Evolutionary conservation across 208 protist genomes (phyloP).

Genomic region (Wallacemonas sp.): DNA sequence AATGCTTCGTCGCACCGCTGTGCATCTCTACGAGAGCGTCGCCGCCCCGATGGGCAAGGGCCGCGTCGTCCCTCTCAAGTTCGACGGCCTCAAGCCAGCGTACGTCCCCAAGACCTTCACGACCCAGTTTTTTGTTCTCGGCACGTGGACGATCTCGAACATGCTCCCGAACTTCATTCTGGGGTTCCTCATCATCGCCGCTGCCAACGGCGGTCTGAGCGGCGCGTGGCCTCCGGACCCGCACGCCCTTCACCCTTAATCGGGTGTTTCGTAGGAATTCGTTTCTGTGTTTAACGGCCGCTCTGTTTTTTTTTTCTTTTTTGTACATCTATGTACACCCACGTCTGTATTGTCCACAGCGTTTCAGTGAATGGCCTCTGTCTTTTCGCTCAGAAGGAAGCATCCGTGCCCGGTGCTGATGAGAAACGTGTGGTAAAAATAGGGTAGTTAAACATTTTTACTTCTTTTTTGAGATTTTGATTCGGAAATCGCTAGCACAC

Average conservation of each 20-base stretch:
- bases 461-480: slow-evolving; percentile 20
- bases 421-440: slow-evolving; percentile 18
- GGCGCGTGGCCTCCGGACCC: slow-evolving; percentile 84
- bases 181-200: slow-evolving; percentile 71
- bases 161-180: slow-evolving; percentile 81
- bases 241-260: slow-evolving; percentile 79
- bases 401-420: not conserved
- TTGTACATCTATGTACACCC: not conserved
- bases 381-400: slow-evolving; percentile 11
- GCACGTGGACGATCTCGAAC: slow-evolving; percentile 76
- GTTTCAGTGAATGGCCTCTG: not conserved
- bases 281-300: slow-evolving; percentile 4
- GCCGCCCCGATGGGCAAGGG: slow-evolving; percentile 74
- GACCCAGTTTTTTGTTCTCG: slow-evolving; percentile 80
- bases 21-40: slow-evolving; percentile 59
- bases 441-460: slow-evolving; percentile 17
- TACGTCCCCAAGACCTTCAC: slow-evolving; percentile 84
- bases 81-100: slow-evolving; percentile 74
- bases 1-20: slow-evolving; percentile 73
- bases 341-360: slow-evolving; percentile 19
- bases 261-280: slow-evolving; percentile 11
- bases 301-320: not conserved
- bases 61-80: slow-evolving; percentile 80
- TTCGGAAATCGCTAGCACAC: slow-evolving; percentile 4
- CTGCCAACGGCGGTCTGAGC: slow-evolving; percentile 78